These are phyloP conservation scores for Vanrija pseudolonga DNA, from an alignment of 1,284 basidiomycete genomes.

Conservation along the genomic window DNA sequence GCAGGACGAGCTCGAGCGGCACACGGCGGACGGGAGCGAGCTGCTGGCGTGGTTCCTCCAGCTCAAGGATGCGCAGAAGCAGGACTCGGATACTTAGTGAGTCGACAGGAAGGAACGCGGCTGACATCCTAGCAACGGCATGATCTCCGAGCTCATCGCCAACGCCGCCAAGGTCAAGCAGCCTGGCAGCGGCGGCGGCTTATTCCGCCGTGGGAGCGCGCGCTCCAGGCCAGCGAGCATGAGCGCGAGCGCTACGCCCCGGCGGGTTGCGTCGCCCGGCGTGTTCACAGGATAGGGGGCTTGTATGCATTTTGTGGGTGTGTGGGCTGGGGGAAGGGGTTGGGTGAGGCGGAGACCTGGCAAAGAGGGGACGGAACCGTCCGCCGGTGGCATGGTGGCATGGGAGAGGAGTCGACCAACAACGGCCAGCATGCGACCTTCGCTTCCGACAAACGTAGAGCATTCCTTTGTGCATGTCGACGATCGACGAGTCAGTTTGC, in stretches of 20 bases:
- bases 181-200: conserved; percentile 23
- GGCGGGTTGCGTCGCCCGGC: conserved; percentile 6
- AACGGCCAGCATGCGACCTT: too few species aligned
- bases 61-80: conserved; percentile 73
- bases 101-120: conserved; percentile 4
- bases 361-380: too few species aligned
- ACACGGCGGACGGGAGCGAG: conserved; percentile 68
- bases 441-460: too few species aligned
- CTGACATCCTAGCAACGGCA: conserved; percentile 43
- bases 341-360: too few species aligned
- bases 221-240: conserved; percentile 10
- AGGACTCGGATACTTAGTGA: conserved; percentile 57
- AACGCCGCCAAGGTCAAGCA: conserved; percentile 48
- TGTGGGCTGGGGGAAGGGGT: too few species aligned
- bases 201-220: conserved; percentile 30
- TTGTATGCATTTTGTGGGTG: too few species aligned
- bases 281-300: too few species aligned
- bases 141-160: conserved; percentile 50
- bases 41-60: conserved; percentile 76
- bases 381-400: too few species aligned
- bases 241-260: conserved; percentile 12
- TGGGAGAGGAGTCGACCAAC: too few species aligned
- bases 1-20: conserved; percentile 62
- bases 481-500: too few species aligned
- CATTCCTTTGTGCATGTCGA: too few species aligned